Evolutionary conservation across 2,329 filamentous ascomycete genomes (phyloP), one percentile per base, ranked within the genome.

Genomic region (Onygenales sp.): DNA sequence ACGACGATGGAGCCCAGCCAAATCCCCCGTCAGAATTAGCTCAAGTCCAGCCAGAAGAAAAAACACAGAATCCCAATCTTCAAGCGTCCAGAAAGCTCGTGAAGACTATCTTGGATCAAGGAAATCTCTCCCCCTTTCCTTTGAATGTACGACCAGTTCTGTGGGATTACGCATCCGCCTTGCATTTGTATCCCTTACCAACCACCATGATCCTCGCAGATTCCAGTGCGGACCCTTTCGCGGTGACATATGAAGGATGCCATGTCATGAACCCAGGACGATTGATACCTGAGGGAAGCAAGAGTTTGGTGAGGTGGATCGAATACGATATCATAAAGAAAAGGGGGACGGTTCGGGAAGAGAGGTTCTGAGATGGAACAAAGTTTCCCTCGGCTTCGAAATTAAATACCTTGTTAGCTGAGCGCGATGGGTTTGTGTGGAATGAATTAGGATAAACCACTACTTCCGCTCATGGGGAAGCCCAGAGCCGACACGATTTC

Each of bases 251-350:
- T 65, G 92, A 95, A 69, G 92, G 91, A 0, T 97, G 93, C 65
- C 88, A 93, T 72, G 91, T 96, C 36, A 85, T 98, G 80, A 98
- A 98, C 67, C 91, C 93, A 0, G 89, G 90, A 5, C 78, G 80
- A 48, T 70, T 98, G 49, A 77, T 94, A 27, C 83, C 88, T 0
- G 74, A 81, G 0, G 85, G 84, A 0, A 78, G 84, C 51, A 80
- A 82, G 58, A 83, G 84, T 3, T 81, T 85, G 6, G 87, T 83
- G 5, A 79, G 84, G 57, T 97, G 93, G 92, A 78, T 92, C 1
- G 93, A 97, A 72, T 97, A 92, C 73, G 86, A 87, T 68, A 69
- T 88, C 43, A 77, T 82, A 31, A 78, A 75, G 49, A 76, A 78
- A 53, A 68, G 73, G 57, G 87, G 86, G 1, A 79, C 67, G 62